phyloP scores from a whole-genome alignment of 108 stramenopile species.

The Fistulifera solaris region DNA sequence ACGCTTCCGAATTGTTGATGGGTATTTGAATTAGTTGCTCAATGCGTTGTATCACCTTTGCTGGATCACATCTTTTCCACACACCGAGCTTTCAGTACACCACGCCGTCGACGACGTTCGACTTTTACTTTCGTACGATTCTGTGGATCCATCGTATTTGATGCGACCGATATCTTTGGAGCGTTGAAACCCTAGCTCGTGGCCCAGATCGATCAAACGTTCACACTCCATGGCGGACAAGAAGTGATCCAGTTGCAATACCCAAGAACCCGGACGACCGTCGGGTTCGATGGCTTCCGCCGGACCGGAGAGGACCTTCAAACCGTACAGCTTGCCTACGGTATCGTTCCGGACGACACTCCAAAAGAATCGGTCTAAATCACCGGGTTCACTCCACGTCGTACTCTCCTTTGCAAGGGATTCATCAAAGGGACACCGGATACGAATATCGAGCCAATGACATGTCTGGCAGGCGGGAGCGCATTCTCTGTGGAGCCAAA shows the following conservation, averaged over 20 bases:
- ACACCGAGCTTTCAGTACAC: conserved; percentile 36
- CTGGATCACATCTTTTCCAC: conserved; percentile 35
- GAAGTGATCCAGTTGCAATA: conserved; percentile 59
- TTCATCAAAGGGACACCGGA: conserved; percentile 46
- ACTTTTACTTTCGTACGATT: background rate
- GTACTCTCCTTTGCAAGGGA: conserved; percentile 15
- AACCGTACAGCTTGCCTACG: conserved; percentile 5
- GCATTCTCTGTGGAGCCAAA: conserved; percentile 25
- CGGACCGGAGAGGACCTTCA: conserved; percentile 17
- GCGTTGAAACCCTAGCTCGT: conserved; percentile 45
- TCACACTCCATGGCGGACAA: conserved; percentile 60
- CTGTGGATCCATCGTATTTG: conserved; percentile 34
- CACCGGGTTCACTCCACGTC: conserved; percentile 25
- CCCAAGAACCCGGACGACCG: conserved; percentile 25
- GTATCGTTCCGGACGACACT: conserved; percentile 28
- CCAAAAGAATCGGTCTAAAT: conserved; percentile 56
- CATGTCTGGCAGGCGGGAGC: conserved; percentile 75
- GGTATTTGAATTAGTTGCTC: conserved; percentile 43
- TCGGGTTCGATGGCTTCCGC: background rate
- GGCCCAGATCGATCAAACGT: conserved; percentile 56
- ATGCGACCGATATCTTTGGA: conserved; percentile 36
- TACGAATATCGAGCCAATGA: conserved; percentile 34
- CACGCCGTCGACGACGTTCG: conserved; percentile 57
- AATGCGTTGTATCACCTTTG: conserved; percentile 38
- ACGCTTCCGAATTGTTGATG: conserved; percentile 47